Conservation (phyloP, 2,329 filamentous ascomycete species). For the Triangularia setosa region DNA sequence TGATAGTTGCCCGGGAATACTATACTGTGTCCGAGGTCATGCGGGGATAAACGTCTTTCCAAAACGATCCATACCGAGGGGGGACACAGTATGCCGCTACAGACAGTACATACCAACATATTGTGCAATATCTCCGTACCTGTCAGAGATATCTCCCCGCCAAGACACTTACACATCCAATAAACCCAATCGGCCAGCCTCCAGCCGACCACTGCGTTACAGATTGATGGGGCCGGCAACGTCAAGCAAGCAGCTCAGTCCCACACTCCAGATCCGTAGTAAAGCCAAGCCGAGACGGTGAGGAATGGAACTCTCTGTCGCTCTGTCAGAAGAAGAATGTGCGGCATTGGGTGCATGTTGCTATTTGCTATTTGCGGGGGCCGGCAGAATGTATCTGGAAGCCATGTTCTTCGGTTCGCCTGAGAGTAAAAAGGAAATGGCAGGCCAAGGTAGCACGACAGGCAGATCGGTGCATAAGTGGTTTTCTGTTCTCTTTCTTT, state of each 20-base stretch:
- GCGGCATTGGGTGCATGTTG: background rate
- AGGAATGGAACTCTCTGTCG: background rate
- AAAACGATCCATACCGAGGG: conserved; percentile 7
- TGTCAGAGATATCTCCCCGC: conserved; percentile 8
- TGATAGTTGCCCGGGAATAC: background rate
- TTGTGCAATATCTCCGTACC: no score
- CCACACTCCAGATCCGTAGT: background rate
- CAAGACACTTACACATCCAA: background rate
- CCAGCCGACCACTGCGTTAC: background rate
- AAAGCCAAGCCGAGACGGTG: background rate
- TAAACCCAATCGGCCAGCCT: background rate
- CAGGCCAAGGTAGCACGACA: background rate
- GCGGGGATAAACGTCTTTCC: background rate
- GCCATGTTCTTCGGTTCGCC: background rate
- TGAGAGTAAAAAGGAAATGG: background rate
- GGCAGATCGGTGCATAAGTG: background rate
- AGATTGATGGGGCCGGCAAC: background rate
- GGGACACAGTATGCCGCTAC: background rate
- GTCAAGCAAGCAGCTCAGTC: no score
- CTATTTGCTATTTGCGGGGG: background rate
- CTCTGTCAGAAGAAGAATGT: background rate
- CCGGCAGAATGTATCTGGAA: background rate
- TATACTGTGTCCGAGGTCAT: background rate
- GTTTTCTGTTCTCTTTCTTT: background rate
- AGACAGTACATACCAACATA: background rate